phyloP scores from a whole-genome alignment of 1,139 yeast genomes.

The Lodderomyces orthopsilosis region DNA sequence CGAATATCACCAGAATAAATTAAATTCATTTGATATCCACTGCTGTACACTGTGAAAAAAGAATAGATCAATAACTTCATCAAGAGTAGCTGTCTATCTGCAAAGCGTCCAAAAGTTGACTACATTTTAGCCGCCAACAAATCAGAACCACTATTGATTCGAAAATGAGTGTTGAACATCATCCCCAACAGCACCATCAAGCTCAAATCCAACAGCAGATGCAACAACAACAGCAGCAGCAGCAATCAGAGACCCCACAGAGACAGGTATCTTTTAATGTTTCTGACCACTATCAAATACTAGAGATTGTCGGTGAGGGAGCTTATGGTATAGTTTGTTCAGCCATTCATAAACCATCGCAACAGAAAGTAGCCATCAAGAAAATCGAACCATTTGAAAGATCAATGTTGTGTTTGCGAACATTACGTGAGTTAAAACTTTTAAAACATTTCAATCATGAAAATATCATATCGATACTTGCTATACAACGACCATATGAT shows the following conservation, averaged over 20 bases:
- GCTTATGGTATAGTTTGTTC: constrained; percentile 46
- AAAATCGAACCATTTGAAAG: constrained; percentile 41
- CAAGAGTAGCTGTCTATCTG: too few relatives aligned
- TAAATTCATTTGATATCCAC: too few relatives aligned
- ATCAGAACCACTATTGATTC: too few relatives aligned
- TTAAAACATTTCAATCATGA: constrained; percentile 37
- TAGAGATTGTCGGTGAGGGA: constrained; percentile 45
- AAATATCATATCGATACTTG: constrained; percentile 38
- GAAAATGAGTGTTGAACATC: constrained; percentile 5
- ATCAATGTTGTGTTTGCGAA: constrained; percentile 36
- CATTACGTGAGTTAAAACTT: constrained; percentile 41
- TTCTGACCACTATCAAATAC: constrained; percentile 36
- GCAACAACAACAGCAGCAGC: constrained; percentile 3
- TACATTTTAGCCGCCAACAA: too few relatives aligned
- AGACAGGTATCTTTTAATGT: constrained; percentile 29
- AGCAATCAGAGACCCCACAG: constrained; percentile 1
- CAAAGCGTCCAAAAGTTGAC: too few relatives aligned
- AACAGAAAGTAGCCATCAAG: constrained; percentile 42
- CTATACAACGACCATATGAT: constrained; percentile 36
- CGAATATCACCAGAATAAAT: too few relatives aligned
- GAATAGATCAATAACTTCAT: too few relatives aligned
- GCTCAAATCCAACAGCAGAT: constrained; percentile 6
- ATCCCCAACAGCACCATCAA: constrained; percentile 1
- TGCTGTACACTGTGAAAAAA: too few relatives aligned
- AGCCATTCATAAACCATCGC: constrained; percentile 39